Percentiles rank a stretch among this genome's conserved stretches.
Evolutionary conservation across 2,329 filamentous ascomycete species (phyloP).

Genomic region (Ceratocystis cubensis): DNA sequence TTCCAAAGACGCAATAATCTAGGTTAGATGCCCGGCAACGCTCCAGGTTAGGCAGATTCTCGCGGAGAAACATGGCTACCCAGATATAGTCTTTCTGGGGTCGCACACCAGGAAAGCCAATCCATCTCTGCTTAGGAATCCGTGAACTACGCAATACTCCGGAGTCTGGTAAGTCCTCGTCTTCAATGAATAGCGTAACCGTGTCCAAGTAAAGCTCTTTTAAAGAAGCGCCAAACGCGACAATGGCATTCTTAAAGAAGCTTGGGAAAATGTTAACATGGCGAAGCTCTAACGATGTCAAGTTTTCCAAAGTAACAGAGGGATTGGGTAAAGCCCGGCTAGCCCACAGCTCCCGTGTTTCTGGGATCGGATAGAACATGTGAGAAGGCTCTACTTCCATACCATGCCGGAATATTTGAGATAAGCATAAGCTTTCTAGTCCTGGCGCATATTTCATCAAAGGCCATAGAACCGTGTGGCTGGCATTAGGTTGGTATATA

Average conservation of each 20-base stretch:
- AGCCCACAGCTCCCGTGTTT: background rate
- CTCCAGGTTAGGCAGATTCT: conserved; percentile 28
- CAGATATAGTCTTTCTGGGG: conserved; percentile 31
- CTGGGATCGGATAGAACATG: background rate
- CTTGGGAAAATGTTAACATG: conserved; percentile 31
- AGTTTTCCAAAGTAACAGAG: conserved; percentile 9
- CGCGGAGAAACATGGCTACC: conserved; percentile 34
- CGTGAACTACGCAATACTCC: background rate
- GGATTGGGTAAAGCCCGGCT: background rate
- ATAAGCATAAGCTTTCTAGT: background rate
- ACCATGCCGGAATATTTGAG: background rate
- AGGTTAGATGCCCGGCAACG: conserved; percentile 35
- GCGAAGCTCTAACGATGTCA: conserved; percentile 36
- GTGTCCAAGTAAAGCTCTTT: background rate
- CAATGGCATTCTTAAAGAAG: conserved; percentile 25
- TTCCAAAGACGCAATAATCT: conserved; percentile 30
- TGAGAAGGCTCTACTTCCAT: background rate
- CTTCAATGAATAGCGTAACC: background rate
- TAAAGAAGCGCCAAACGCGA: background rate
- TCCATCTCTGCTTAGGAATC: conserved; percentile 32
- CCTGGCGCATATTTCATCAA: background rate
- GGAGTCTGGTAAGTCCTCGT: background rate
- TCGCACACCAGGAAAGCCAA: conserved; percentile 34
- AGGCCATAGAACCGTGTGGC: background rate
- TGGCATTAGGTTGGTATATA: background rate